Evolutionary conservation across 345 rosid species (phyloP), one percentile per base, ranked within the genome.

Genomic region (Theobroma cacao): DNA sequence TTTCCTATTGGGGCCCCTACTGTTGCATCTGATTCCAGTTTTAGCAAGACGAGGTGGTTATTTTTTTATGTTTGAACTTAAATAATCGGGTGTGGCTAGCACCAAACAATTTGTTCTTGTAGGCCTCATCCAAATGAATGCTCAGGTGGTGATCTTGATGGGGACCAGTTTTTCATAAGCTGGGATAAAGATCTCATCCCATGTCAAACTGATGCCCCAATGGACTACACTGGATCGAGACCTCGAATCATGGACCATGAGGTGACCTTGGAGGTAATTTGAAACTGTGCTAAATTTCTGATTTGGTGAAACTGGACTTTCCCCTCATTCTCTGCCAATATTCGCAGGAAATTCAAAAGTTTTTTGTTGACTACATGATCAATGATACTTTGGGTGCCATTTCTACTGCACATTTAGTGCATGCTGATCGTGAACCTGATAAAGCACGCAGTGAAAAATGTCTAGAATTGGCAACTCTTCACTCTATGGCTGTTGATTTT

Each of bases 71-170:
- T 70, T 80, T 80, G 40, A 75, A 14, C 55, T 74, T 60, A 45
- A 17, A 50, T 72, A 15, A 41, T 41, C 43, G 24, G 94, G 93
- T 90, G 84, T 45, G 17, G 13, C 33, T 79, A 59, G 36, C 45
- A 26, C 60, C 77, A 73, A 60, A 79, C 69, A 69, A 63, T 77
- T 59, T 47, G 40, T 72, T 26, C 78, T 69, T 47, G 56, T 86
- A 96, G 99, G 95, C 99, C 99, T 63, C 98, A 96, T 88, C 97
- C 97, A 59, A 94, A 90, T 77, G 98, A 96, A 89, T 96, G 97
- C 85, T 94, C 96, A 22, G 99, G 99, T 68, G 99, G 98, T 63
- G 99, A 94, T 89, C 98, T 96, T 75, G 99, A 96, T 72, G 98
- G 99, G 64, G 99, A 96, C 85, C 86, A 82, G 74, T 96, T 81